Conservation (phyloP, 306 rosid genomes). For the Rosa multiflora region DNA sequence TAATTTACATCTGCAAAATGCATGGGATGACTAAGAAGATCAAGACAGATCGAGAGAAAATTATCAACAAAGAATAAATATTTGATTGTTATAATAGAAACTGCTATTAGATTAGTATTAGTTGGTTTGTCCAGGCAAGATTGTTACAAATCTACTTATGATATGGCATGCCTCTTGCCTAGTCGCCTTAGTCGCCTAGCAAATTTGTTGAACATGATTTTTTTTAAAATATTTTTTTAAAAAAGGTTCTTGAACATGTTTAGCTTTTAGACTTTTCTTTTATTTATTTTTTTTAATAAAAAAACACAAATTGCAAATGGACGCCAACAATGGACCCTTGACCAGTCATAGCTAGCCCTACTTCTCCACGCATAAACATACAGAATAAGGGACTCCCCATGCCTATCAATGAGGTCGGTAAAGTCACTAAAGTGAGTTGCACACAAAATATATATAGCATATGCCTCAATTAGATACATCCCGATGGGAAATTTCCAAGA, state of each 20-base stretch:
- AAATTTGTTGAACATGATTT: neutral
- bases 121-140: neutral
- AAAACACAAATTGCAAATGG: neutral
- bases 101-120: neutral
- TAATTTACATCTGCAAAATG: neutral
- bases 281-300: no score
- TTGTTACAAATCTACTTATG: neutral
- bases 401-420: neutral
- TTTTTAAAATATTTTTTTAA: no score
- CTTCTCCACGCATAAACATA: neutral
- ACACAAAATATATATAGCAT: neutral
- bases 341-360: neutral
- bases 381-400: neutral
- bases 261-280: neutral
- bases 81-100: neutral
- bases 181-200: neutral
- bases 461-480: neutral
- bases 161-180: neutral
- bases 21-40: neutral
- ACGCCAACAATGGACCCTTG: neutral
- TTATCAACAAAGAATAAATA: neutral
- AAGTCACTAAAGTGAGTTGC: neutral
- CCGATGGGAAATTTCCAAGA: neutral
- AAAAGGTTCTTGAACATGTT: no score
- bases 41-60: neutral